Evolutionary conservation across 352 stramenopile species (phyloP), one percentile per base, ranked within the genome.

Genomic region (Phytophthora brassicae): DNA sequence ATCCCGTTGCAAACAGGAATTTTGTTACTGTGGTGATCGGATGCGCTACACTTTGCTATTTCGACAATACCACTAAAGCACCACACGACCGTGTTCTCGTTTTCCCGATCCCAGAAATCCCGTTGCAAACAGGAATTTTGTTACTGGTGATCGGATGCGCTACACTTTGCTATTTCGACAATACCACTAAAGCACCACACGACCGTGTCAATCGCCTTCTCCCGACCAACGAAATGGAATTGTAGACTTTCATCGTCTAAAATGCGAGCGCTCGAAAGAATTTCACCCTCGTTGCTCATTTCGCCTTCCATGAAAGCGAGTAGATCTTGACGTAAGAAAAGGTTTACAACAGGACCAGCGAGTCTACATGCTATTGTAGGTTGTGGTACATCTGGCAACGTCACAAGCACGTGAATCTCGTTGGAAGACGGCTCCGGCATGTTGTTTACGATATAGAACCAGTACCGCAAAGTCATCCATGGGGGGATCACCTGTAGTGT

Each of bases 1-100:
- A 67, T 62, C 45, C 64, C 47, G 61, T 46, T 53, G 38, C 58
- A 68, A 61, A 68, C 58, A 51, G 58, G 58, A 22, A 72, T 62
- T 36, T 36, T 33, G 14, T 36, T 35, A 14, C 42, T n/a, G n/a
- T n/a, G 33, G 14, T 54, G 62, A 70, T 65, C 26, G 8, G 26
- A n/a, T 38, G 31, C 13, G 31, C 13, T 12, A 12, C 31, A 4
- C 31, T 44, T 39, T 22, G 24, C 45, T 8, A 42, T 13, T 1
- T 22, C 23, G 20, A 48, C 38, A 11, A 57, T 57, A 3, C 24
- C 31, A 13, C 12, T 38, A 36, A 48, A 57, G 29, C 49, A 47
- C 22, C 13, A 1, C 5, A 20, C n/a, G 6, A 20, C 22, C 35
- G 20, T 57, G 3, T 22, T n/a, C n/a, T n/a, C n/a, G n/a, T n/a